Base-by-base conservation (phyloP, 2,329 filamentous ascomycete genomes). In the Botrytis tulipae region DNA sequence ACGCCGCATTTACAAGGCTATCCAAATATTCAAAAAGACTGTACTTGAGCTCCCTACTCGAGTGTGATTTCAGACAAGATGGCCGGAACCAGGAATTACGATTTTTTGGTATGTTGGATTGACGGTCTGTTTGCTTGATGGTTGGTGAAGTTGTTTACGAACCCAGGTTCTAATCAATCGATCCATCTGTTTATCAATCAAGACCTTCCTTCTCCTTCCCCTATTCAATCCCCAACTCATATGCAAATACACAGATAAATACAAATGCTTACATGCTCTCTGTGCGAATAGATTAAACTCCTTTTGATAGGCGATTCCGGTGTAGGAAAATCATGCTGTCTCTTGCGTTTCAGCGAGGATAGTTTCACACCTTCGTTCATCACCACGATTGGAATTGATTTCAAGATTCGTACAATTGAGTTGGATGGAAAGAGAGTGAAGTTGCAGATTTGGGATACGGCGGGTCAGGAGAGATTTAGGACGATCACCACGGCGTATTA, bases 341-440 rank as follows among this genome's bases (percentile, higher is more conserved):
- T 99, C 80, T 89, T 99, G 82, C 94, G 96, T 86, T 99, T 99
- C 84, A 96, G 96, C 83, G 96, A 98, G 84, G 95, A 98, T 83
- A 98, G 96, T 83, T 99, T 98, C 88, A 99, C 96, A 76, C 96
- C 98, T 86, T 97, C 94, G 83, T 99, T 98, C 89, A 99, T 99
- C 86, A 98, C 96, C 76, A 99, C 96, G 76, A 99, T 99, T 84
- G 96, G 96, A 79, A 98, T 99, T 86, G 96, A 99, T 86, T 99
- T 99, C 88, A 99, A 99, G 89, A 99, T 99, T 83, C 90, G 96
- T 78, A 99, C 96, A 77, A 99, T 99, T 85, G 96, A 99, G 86
- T 88, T 99, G 79, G 96, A 99, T 85, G 95, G 95, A 83, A 99
- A 99, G 90, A 90, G 95, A 76, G 96, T 99, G 81, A 99, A 99